These are phyloP conservation scores for Parathielavia hyrcaniae DNA, from an alignment of 495 filamentous ascomycete genomes.

Conservation along the genomic window DNA sequence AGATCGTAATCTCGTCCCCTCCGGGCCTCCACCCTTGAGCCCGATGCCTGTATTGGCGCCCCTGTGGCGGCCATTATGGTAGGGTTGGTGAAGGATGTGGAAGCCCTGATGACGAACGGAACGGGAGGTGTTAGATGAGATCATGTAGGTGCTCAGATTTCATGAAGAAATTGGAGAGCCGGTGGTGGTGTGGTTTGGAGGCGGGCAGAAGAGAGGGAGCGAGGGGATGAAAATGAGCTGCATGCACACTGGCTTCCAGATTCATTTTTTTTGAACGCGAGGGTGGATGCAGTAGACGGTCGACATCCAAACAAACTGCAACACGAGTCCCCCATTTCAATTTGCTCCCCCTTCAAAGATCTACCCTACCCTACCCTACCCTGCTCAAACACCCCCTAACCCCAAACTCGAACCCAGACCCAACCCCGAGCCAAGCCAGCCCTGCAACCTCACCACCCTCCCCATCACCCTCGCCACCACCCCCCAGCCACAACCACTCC, in stretches of 20 bases:
- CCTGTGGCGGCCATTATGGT: constrained; percentile 52
- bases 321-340: too few relatives aligned
- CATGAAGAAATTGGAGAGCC: background rate
- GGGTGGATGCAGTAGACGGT: too few relatives aligned
- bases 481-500: too few relatives aligned
- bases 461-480: background rate
- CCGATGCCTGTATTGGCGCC: constrained; percentile 47
- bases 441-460: constrained; percentile 10
- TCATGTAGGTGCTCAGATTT: background rate
- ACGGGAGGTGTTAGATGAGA: background rate
- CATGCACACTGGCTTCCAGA: too few relatives aligned
- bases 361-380: too few relatives aligned
- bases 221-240: background rate
- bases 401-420: background rate
- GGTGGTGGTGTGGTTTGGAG: background rate
- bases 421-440: constrained; percentile 7
- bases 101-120: background rate
- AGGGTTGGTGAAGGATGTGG: constrained; percentile 21
- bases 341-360: too few relatives aligned
- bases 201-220: background rate
- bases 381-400: too few relatives aligned
- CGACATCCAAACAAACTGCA: too few relatives aligned
- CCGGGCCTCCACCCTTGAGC: too few relatives aligned
- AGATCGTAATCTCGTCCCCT: too few relatives aligned
- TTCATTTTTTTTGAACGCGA: too few relatives aligned